Evolutionary conservation across 2,329 filamentous ascomycete species (phyloP), one percentile per base, ranked within the genome.

Genomic region (Aschersonia sp.): DNA sequence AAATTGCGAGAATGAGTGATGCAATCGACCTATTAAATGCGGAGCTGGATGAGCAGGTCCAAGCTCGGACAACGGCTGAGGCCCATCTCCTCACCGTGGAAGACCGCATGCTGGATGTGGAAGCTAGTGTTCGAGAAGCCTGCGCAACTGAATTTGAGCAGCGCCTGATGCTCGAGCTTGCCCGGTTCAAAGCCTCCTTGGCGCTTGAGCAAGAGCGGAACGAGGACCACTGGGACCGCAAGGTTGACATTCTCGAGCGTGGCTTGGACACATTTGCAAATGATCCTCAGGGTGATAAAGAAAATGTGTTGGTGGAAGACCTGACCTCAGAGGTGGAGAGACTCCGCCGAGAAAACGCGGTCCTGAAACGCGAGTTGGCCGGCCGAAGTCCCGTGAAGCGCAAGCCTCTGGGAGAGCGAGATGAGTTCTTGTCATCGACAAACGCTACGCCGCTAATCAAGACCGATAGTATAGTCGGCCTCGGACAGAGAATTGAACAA

Each of bases 51-150:
- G 73, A 82, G 43, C 87, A 95, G 62, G 76, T 80, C 11, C 76
- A 84, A 43, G 74, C 77, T 1, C 76, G 88, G 2, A 67, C 78
- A 45, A 77, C 85, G 37, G 79, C 83, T 4, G 88, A 95, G 59
- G 74, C 81, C 2, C 82, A 82, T 53, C 76, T 90, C 52, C 70
- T 80, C 39, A 79, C 79, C 4, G 80, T 85, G 65, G 77, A 86
- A 42, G 79, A 86, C 30, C 64, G 74, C 5, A 68, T 80, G 56
- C 55, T 79, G 5, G 77, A 81, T 46, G 69, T 94, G 10, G 92
- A 98, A 61, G 81, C 85, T 55, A 82, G 83, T 5, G 78, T 97
- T 32, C 81, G 92, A 29, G 90, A 95, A 58, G 90, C 97, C 55
- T 90, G 89, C 56, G 89, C 81, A 55, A 72, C 69, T 2, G 92